A percentile compares a stretch with the other conserved stretches of the same genome.
These are phyloP conservation scores for Boletus coccyginus DNA, from an alignment of 768 basidiomycete species.

Conservation along the genomic window DNA sequence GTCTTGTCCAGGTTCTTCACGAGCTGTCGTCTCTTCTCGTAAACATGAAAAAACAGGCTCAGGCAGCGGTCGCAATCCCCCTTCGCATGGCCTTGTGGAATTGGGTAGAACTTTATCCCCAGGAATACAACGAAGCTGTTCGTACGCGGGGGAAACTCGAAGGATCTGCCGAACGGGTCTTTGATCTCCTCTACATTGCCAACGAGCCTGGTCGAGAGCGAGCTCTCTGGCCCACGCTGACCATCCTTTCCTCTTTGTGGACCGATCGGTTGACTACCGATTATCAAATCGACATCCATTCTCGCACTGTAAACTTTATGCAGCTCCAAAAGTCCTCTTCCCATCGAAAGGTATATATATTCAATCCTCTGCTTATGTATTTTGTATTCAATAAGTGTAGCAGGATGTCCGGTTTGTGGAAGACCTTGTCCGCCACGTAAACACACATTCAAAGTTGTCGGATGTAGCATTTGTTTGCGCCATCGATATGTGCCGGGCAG, in stretches of 20 bases:
- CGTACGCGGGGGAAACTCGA: conserved; percentile 64
- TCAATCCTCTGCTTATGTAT: not conserved
- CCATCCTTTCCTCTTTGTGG: conserved; percentile 69
- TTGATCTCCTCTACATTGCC: conserved; percentile 67
- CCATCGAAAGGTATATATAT: conserved; percentile 28
- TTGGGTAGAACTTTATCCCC: conserved; percentile 79
- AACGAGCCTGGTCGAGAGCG: conserved; percentile 43
- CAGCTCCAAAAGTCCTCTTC: conserved; percentile 29
- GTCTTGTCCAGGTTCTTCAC: conserved; percentile 70
- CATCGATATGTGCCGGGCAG: conserved; percentile 73
- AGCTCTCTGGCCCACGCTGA: conserved; percentile 78
- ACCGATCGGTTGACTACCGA: conserved; percentile 69
- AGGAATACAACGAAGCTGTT: conserved; percentile 75
- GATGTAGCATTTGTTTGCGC: conserved; percentile 71
- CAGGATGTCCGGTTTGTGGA: conserved; percentile 59
- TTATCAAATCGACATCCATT: conserved; percentile 41
- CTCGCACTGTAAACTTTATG: conserved; percentile 30
- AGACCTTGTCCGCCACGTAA: conserved; percentile 57
- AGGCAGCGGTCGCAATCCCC: conserved; percentile 66
- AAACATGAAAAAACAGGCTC: conserved; percentile 74
- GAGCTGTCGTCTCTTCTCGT: conserved; percentile 82
- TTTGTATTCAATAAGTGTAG: conserved; percentile 3
- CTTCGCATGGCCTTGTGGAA: conserved; percentile 85
- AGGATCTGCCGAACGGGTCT: conserved; percentile 81
- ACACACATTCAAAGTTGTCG: conserved; percentile 51